Conservation (phyloP, 306 rosid genomes). For the Trichosanthes truncata region DNA sequence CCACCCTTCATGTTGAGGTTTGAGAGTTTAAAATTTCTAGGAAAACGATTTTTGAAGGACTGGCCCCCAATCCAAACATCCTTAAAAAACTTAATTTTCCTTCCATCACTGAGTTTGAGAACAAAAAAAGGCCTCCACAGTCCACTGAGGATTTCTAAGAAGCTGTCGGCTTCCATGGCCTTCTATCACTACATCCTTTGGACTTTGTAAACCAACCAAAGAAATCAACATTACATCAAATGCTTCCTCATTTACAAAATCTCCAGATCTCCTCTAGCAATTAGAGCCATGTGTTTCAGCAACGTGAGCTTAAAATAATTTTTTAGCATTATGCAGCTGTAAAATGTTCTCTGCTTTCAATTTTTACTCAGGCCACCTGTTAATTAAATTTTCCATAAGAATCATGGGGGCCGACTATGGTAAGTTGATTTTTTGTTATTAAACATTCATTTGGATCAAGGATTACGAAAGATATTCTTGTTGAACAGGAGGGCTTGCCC, state of each 20-base stretch:
- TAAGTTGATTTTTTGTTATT: background rate
- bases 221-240: background rate
- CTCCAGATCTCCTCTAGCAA: background rate
- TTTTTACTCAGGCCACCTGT: background rate
- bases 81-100: background rate
- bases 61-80: background rate
- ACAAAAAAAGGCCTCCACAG: background rate
- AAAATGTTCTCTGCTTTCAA: background rate
- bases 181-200: background rate
- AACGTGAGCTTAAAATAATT: background rate
- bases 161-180: background rate
- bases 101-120: background rate
- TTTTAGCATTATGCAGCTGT: background rate
- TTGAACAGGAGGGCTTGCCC: constrained; percentile 54
- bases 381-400: background rate
- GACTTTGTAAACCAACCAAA: background rate
- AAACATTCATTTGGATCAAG: background rate
- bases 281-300: background rate
- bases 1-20: background rate
- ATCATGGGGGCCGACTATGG: background rate
- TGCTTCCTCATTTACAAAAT: background rate
- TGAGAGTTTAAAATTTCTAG: background rate
- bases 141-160: background rate
- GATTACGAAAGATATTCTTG: background rate
- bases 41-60: background rate